Percentiles rank a stretch among this genome's conserved stretches.
Evolutionary conservation across 257 asterid genomes (phyloP).

Genomic region (Cinchona pubescens): DNA sequence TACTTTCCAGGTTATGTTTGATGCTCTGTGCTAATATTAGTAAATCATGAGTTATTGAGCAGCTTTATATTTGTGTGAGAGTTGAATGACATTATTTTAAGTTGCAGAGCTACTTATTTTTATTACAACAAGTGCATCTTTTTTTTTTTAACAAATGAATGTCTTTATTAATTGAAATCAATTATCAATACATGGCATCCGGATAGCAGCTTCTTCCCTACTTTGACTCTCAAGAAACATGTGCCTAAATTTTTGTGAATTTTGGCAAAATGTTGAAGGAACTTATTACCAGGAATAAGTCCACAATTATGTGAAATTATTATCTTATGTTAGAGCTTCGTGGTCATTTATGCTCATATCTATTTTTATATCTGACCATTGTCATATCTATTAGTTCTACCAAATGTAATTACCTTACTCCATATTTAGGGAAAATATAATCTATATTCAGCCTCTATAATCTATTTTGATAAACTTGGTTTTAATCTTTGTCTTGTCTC

Average conservation of each 20-base stretch:
- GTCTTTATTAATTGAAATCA: too few relatives aligned
- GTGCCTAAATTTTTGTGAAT: constrained; percentile 12
- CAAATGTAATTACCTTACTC: neutral
- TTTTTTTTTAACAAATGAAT: neutral
- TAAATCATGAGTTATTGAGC: too few relatives aligned
- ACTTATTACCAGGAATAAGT: constrained; percentile 85
- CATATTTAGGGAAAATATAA: neutral
- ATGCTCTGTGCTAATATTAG: too few relatives aligned
- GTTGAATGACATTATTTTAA: neutral
- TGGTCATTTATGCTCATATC: neutral
- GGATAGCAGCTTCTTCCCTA: neutral
- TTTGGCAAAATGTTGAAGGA: constrained; percentile 50
- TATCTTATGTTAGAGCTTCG: neutral
- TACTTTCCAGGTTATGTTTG: too few relatives aligned
- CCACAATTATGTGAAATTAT: constrained; percentile 56
- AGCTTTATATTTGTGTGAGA: neutral
- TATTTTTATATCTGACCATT: neutral
- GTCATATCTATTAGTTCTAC: neutral
- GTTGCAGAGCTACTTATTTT: neutral
- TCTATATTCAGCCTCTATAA: too few relatives aligned
- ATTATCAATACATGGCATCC: neutral
- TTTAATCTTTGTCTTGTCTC: neutral
- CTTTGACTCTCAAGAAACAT: neutral
- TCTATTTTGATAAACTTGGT: neutral
- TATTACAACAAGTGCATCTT: neutral